phyloP scores from a whole-genome alignment of 208 protist genomes.

The Leptomonas pyrrhocoris region DNA sequence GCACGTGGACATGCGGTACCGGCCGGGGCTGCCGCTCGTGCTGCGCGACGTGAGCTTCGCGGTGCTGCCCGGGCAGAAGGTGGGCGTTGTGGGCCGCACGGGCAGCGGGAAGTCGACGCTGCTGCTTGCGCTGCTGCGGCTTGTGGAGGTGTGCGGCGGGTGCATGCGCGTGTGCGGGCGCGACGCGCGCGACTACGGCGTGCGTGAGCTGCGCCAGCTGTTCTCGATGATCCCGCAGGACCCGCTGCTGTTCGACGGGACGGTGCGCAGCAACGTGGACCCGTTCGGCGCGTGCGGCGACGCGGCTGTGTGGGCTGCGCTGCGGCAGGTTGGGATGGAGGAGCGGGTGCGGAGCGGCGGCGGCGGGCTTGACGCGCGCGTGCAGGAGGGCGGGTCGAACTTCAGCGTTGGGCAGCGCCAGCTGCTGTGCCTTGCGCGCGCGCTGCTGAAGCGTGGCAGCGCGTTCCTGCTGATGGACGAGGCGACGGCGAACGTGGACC shows the following conservation, averaged over 20 bases:
- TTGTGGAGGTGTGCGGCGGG: conserved; percentile 63
- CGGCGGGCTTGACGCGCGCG: conserved; percentile 2
- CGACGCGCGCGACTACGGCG: conserved; percentile 34
- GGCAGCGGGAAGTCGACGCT: too few species aligned
- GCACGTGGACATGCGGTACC: conserved; percentile 81
- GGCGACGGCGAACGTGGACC: conserved; percentile 82
- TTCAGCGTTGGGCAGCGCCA: conserved; percentile 82
- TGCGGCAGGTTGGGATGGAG: conserved; percentile 44
- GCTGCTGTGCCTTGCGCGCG: conserved; percentile 73
- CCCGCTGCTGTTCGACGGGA: conserved; percentile 82
- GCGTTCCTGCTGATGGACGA: conserved; percentile 87
- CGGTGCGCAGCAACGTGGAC: conserved; percentile 78
- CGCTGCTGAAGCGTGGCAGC: conserved; percentile 50
- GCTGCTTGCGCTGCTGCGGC: too few species aligned
- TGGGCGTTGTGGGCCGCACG: too few species aligned
- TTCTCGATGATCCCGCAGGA: conserved; percentile 89
- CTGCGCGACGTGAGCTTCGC: too few species aligned
- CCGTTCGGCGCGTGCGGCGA: conserved; percentile 48
- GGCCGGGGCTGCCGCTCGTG: too few species aligned
- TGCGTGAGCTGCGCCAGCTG: conserved; percentile 57
- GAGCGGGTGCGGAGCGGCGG: conserved; percentile 13
- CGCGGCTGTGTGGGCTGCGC: conserved; percentile 33
- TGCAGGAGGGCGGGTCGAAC: conserved; percentile 66
- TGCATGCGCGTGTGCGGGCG: conserved; percentile 46
- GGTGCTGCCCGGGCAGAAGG: too few species aligned